phyloP scores from a whole-genome alignment of 192 early-diverging fungal genomes.

The Phlyctochytrium planicorne region DNA sequence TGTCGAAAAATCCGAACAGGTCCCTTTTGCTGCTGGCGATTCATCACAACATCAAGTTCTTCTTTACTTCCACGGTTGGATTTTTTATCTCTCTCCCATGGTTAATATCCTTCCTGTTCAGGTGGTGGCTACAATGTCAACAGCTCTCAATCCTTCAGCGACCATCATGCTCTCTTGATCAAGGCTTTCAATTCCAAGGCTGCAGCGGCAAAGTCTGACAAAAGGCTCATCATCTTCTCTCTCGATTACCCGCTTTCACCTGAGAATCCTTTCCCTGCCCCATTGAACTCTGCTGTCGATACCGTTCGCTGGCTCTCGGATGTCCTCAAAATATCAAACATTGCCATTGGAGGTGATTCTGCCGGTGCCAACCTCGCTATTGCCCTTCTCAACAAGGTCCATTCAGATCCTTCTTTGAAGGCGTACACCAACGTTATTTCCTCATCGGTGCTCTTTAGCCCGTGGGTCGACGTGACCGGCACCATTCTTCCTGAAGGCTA shows the following conservation, averaged over 20 bases:
- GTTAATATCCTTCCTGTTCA: neutral
- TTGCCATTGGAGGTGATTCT: constrained; percentile 34
- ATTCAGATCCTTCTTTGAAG: neutral
- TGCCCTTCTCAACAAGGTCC: constrained; percentile 17
- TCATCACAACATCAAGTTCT: neutral
- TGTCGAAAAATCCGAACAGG: neutral
- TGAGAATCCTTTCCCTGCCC: constrained; percentile 18
- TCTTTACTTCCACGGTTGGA: neutral
- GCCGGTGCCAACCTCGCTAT: constrained; percentile 33
- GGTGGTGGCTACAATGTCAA: constrained; percentile 15
- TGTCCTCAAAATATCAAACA: constrained; percentile 9
- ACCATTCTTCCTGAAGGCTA: neutral
- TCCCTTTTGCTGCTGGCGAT: neutral
- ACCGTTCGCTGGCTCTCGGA: constrained; percentile 27
- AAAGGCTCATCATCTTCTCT: constrained; percentile 19
- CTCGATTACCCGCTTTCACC: constrained; percentile 34
- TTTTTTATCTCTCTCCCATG: neutral
- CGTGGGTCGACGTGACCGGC: constrained; percentile 28
- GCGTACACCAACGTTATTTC: neutral
- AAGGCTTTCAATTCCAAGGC: constrained; percentile 9
- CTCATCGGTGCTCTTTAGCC: constrained; percentile 14
- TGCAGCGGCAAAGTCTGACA: neutral
- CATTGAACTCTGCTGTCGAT: constrained; percentile 15
- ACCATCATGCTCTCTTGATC: constrained; percentile 6
- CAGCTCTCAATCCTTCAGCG: neutral